Conservation (phyloP, 768 basidiomycete species). For the Pleurotus cornucopiae region DNA sequence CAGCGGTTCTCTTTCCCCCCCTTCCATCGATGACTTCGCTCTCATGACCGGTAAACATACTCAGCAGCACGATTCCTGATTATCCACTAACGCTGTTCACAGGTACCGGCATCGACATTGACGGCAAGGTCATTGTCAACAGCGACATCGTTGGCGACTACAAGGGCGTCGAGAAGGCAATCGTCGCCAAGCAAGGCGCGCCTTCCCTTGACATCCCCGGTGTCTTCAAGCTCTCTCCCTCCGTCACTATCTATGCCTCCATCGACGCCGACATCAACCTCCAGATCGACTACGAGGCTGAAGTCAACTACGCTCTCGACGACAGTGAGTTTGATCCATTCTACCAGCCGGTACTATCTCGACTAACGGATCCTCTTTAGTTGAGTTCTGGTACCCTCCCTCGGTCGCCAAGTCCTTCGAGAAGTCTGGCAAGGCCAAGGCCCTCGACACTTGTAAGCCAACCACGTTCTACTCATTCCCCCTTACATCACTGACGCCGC, state of each 20-base stretch:
- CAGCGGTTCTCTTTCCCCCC: slow-evolving; percentile 22
- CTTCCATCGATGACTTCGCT: slow-evolving; percentile 21
- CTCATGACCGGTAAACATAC: slow-evolving; percentile 14
- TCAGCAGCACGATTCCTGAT: background rate
- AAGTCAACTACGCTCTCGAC: slow-evolving; percentile 4
- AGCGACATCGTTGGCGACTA: slow-evolving; percentile 6
- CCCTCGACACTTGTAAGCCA: background rate
- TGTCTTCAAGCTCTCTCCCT: slow-evolving; percentile 2
- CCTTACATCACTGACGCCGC: background rate
- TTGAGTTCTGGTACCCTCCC: slow-evolving; percentile 6
- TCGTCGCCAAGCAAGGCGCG: slow-evolving; percentile 2
- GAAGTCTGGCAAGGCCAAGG: slow-evolving; percentile 1
- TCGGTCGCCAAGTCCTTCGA: slow-evolving; percentile 1
- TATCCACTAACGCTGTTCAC: background rate
- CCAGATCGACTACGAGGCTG: slow-evolving; percentile 2
- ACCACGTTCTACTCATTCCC: background rate
- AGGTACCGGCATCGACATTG: slow-evolving; percentile 5
- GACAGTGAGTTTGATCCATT: background rate
- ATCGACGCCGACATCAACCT: background rate
- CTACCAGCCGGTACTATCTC: background rate
- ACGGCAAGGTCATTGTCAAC: slow-evolving; percentile 2
- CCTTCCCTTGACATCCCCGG: background rate
- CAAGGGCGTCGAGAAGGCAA: background rate
- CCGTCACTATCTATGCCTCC: background rate
- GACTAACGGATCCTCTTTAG: background rate